These are phyloP conservation scores for Coniochaeta sp. DNA, from an alignment of 2,329 filamentous ascomycete species.

Conservation along the genomic window DNA sequence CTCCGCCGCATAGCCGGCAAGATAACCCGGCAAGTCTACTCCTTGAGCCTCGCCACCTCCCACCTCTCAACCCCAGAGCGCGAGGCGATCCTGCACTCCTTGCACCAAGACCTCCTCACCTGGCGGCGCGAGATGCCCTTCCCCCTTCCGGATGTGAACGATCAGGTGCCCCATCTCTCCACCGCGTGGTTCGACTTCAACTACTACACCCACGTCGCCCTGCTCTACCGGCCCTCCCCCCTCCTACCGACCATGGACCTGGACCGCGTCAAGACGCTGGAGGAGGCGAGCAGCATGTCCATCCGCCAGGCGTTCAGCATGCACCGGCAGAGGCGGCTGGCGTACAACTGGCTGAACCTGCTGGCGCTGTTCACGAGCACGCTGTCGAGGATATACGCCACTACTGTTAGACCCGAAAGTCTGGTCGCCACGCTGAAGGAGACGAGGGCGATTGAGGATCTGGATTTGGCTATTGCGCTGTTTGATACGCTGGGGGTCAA, in stretches of 20 bases:
- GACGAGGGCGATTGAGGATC: constrained; percentile 20
- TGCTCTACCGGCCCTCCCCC: constrained; percentile 37
- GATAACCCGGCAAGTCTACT: constrained; percentile 31
- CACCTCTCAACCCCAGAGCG: constrained; percentile 15
- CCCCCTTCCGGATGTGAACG: constrained; percentile 29
- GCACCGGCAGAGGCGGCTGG: constrained; percentile 30
- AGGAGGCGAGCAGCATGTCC: constrained; percentile 31
- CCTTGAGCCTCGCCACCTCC: constrained; percentile 11
- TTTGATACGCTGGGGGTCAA: constrained; percentile 23
- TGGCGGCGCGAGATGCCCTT: constrained; percentile 39
- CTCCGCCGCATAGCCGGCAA: constrained; percentile 33
- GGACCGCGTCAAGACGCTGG: constrained; percentile 27
- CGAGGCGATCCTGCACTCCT: constrained; percentile 22
- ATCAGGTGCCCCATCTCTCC: constrained; percentile 33
- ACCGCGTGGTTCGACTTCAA: constrained; percentile 40
- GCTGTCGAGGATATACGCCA: constrained; percentile 34
- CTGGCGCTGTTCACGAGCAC: constrained; percentile 33
- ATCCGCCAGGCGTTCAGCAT: constrained; percentile 32
- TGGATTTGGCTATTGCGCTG: constrained; percentile 22
- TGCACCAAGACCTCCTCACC: constrained; percentile 33
- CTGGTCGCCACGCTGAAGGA: constrained; percentile 17
- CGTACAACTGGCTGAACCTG: constrained; percentile 34
- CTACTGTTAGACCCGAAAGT: constrained; percentile 28
- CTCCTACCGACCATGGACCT: constrained; percentile 29
- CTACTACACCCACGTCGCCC: constrained; percentile 36